phyloP scores from a whole-genome alignment of 768 basidiomycete genomes.

The Tricholoma terreum region DNA sequence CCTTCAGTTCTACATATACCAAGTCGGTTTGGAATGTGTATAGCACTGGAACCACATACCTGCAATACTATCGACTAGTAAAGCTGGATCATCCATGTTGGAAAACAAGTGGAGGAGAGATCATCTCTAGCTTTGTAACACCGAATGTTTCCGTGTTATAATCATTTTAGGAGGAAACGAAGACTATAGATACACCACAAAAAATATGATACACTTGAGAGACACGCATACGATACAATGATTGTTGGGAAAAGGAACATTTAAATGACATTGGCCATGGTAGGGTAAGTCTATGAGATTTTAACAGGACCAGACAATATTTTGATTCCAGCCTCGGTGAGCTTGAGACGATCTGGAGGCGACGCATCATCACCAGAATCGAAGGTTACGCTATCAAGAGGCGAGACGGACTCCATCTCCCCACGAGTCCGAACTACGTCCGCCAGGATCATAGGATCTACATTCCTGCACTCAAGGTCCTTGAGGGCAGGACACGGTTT shows the following conservation, averaged over 20 bases:
- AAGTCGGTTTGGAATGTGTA: no score
- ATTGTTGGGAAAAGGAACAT: no score
- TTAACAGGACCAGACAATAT: background rate
- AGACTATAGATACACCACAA: no score
- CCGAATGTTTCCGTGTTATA: background rate
- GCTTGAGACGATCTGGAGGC: background rate
- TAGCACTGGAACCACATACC: no score
- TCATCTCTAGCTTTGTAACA: no score
- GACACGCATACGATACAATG: background rate
- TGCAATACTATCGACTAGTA: no score
- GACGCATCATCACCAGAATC: constrained; percentile 7
- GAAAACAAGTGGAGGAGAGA: no score
- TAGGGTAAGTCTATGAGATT: background rate
- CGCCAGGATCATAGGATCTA: constrained; percentile 19
- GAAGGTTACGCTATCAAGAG: constrained; percentile 16
- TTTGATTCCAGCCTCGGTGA: constrained; percentile 8
- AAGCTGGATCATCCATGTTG: no score
- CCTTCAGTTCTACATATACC: no score
- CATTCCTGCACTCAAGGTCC: constrained; percentile 26
- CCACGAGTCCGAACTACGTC: constrained; percentile 18
- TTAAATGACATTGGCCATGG: no score
- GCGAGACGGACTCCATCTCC: background rate
- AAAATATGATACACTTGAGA: background rate
- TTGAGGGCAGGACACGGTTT: constrained; percentile 20
- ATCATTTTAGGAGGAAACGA: background rate